Conservation (phyloP, 2,329 filamentous ascomycete species). For the Colletotrichum spinosum region DNA sequence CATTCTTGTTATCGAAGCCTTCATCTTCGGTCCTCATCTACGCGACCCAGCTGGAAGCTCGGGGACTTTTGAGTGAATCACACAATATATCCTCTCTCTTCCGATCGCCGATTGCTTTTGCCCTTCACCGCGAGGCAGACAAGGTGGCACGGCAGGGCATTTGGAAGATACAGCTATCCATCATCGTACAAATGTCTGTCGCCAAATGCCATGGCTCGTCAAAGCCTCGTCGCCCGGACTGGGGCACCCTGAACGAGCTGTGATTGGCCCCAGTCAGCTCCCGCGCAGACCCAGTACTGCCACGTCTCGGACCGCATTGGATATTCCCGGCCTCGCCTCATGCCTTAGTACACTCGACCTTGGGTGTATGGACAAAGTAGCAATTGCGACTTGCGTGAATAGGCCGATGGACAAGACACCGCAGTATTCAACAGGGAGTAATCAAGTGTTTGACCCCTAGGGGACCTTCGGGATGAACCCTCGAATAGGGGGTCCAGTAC, state of each 20-base stretch:
- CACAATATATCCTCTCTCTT: neutral
- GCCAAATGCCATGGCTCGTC: no score
- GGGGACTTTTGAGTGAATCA: neutral
- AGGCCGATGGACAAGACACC: neutral
- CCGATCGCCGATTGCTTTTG: constrained; percentile 13
- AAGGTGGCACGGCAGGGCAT: neutral
- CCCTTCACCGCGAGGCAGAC: constrained; percentile 8
- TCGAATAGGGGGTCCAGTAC: constrained; percentile 2
- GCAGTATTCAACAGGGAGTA: constrained; percentile 15
- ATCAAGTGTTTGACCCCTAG: constrained; percentile 1
- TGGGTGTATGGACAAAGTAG: no score
- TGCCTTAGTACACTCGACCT: no score
- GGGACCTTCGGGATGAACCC: constrained; percentile 3
- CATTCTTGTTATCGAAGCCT: neutral
- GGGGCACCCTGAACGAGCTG: no score
- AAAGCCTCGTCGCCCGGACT: no score
- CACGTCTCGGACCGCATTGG: no score
- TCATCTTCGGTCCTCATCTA: neutral
- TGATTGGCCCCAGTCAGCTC: no score
- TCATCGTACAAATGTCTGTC: no score
- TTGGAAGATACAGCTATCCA: no score
- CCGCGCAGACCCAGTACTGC: no score
- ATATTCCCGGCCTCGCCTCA: no score
- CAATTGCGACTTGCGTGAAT: constrained; percentile 4
- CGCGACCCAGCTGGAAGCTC: neutral